Base-by-base conservation (phyloP, 148 eudicot species). In the Rhododendron williamsianum region DNA sequence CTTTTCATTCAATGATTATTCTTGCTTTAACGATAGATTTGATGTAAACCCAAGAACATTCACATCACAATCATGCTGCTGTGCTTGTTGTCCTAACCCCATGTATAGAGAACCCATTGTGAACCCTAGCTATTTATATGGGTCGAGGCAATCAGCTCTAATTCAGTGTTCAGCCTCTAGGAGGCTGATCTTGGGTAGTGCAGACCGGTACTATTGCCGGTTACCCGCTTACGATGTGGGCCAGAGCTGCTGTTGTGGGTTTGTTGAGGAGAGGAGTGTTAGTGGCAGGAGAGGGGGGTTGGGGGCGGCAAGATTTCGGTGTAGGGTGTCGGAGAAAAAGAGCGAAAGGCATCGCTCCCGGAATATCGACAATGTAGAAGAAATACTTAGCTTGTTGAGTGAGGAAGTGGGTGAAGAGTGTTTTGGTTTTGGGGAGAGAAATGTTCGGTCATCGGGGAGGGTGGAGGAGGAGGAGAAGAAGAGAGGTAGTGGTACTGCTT, bases 341-440 rank as follows among this genome's bases (percentile, higher is more conserved):
- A 63, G 86, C 36, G 69, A 81, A 35, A 80, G 82, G 27, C 79
- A 58, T 80, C 81, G 38, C 51, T 35, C 73, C 74, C 38, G 23
- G 33, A 71, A 21, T 54, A n/a, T 87, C 87, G 94, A 89, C 60
- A 93, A 94, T 89, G 95, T 89, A 7, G 96, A 96, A 79, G 94
- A 87, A 86, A 85, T 96, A 87, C 92, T 95, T 86, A 91, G 93
- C 86, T 93, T 96, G 95, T 82, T 96, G 89, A 86, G 89, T 91
- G 98, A 92, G 88, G 93, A 86, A 33, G 82, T 87, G 79, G 69
- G 85, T 81, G 92, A 90, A 63, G 92, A 91, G 85, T 86, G 87
- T 88, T 85, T 82, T 84, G 88, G 76, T 80, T 90, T 87, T 83
- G 84, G 87, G 83, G 90, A 72, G 85, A 92, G 89, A 73, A 89